These are phyloP conservation scores for Alternaria postmessia DNA, from an alignment of 2,329 filamentous ascomycete species.

Conservation along the genomic window DNA sequence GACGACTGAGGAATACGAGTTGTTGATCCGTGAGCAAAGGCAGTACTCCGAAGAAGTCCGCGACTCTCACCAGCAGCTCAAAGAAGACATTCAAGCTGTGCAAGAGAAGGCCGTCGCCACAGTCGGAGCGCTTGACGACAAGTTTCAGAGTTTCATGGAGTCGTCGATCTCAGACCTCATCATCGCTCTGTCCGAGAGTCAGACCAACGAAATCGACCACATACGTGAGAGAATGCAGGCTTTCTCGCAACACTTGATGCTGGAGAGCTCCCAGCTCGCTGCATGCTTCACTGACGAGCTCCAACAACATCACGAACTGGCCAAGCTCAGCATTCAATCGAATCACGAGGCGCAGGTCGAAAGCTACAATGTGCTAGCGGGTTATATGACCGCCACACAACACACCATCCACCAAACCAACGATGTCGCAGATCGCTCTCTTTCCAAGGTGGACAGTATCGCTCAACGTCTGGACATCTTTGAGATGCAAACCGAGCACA, in stretches of 20 bases:
- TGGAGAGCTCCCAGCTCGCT: constrained; percentile 26
- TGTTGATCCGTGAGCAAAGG: constrained; percentile 33
- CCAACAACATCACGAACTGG: constrained; percentile 25
- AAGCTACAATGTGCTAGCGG: constrained; percentile 23
- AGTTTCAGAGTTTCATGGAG: constrained; percentile 32
- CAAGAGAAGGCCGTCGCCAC: constrained; percentile 32
- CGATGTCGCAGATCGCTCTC: constrained; percentile 18
- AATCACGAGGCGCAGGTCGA: constrained; percentile 32
- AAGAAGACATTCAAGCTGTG: constrained; percentile 25
- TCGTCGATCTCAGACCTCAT: constrained; percentile 30
- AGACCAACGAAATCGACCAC: constrained; percentile 22
- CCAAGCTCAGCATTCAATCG: constrained; percentile 17
- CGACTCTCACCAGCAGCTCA: constrained; percentile 28
- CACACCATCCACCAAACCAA: constrained; percentile 23
- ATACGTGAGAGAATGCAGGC: constrained; percentile 29
- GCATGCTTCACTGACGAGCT: constrained; percentile 25
- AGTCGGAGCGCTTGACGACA: constrained; percentile 25
- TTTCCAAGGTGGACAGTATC: constrained; percentile 27
- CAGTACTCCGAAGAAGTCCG: constrained; percentile 32
- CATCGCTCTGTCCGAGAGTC: constrained; percentile 25
- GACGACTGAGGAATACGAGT: constrained; percentile 35
- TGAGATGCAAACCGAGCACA: constrained; percentile 31
- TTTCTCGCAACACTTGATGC: constrained; percentile 30
- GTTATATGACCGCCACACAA: constrained; percentile 22
- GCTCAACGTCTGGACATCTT: constrained; percentile 27